A percentile compares a stretch with the other conserved stretches of the same genome.
Conservation (phyloP, 176 grass and related monocot species). For the Rhynchospora breviuscula region DNA sequence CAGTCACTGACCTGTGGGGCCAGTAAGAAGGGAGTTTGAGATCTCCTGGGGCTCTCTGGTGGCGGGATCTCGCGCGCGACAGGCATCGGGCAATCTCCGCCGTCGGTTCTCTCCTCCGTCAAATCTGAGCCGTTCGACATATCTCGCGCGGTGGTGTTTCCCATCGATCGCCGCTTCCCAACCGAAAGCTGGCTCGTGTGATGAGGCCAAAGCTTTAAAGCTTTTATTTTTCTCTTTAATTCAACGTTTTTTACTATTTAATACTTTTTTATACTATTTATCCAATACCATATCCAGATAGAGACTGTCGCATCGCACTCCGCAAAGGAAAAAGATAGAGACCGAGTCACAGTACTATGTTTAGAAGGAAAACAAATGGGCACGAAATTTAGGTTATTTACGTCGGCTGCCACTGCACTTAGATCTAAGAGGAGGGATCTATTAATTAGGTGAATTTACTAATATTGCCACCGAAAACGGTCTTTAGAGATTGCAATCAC, state of each 20-base stretch:
- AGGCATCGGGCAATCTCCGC: constrained; percentile 13
- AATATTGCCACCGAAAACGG: not conserved
- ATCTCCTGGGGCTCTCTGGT: constrained; percentile 37
- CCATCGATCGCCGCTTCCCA: constrained; percentile 38
- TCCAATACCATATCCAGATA: constrained; percentile 1
- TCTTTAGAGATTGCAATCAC: not conserved
- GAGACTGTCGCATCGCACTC: constrained; percentile 10
- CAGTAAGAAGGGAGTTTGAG: constrained; percentile 50
- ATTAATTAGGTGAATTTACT: not conserved
- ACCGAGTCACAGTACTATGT: constrained; percentile 20
- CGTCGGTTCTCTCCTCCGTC: not conserved
- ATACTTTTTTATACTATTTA: not conserved
- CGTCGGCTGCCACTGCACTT: not conserved
- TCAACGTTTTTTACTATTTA: not conserved
- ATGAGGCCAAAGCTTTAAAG: not conserved
- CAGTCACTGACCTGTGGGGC: constrained; percentile 45
- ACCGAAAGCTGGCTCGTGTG: not conserved
- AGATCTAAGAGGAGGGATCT: not conserved
- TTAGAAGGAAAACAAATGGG: not conserved
- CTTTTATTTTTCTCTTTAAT: not conserved
- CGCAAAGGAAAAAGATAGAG: not conserved
- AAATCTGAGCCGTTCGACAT: constrained; percentile 47
- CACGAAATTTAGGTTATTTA: not conserved
- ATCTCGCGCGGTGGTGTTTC: constrained; percentile 57
- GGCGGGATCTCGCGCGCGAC: constrained; percentile 3